Base-by-base conservation (phyloP, 495 filamentous ascomycete species). In the Trichocladium uniseriatum region DNA sequence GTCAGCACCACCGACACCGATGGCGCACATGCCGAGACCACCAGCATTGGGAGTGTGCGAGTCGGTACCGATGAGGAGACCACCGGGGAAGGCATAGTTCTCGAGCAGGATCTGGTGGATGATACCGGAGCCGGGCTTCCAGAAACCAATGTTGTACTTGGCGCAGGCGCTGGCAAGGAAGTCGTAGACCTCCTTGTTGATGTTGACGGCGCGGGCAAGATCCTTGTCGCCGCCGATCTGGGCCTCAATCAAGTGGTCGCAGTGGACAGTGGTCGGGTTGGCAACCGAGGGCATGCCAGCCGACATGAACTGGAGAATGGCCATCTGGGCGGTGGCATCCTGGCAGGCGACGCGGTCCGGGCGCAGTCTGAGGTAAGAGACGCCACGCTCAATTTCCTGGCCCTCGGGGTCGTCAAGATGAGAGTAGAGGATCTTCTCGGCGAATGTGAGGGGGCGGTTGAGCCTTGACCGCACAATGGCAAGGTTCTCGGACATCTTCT, bases 71-170 rank as follows among this genome's bases (percentile, higher is more conserved):
- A 98, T 97, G 72, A 98, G 79, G 51, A 98, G 80, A 79, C 84
- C 90, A 79, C 92, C 92, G 57, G 92, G 92, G 82, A 97, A 65
- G 92, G 68, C 90, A 67, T 97, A 97, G 79, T 97, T 97, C 78
- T 98, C 92, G 35, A 98, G 79, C 55, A 98, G 70, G 63, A 97
- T 97, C 77, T 98, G 92, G 73, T 98, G 92, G 64, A 98, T 98
- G 74, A 98, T 98, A 79, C 92, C 92, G 61, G 92, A 97, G 52
- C 92, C 92, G 53, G 92, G 94, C 67, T 78, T 85, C 92, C 92
- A 98, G 83, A 98, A 98, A 75, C 94, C 94, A 65, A 98, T 97
- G 76, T 95, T 90, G 79, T 97, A 98, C 78, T 96, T 98, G 56
- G 89, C 92, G 61, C 92, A 97, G 49, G 94, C 83, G 43, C 83